A percentile compares a stretch with the other conserved stretches of the same genome.
Conservation (phyloP, 2,329 filamentous ascomycete genomes). For the Sphaerulina musiva region DNA sequence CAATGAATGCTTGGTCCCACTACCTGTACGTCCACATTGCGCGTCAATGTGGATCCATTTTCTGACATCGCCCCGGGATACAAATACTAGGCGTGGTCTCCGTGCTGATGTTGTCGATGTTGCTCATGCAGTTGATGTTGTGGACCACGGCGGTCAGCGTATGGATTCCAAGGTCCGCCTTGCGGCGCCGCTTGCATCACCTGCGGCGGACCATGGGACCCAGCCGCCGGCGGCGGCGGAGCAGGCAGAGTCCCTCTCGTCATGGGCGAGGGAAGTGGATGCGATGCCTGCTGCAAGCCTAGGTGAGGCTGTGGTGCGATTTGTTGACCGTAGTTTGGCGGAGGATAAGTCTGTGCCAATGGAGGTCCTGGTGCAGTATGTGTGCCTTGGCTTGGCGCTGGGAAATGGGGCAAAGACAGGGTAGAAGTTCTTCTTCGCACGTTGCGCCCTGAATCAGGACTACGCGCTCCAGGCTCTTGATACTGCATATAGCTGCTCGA, state of each 20-base stretch:
- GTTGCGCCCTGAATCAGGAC: slow-evolving; percentile 27
- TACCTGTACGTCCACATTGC: background rate
- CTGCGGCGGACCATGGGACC: slow-evolving; percentile 15
- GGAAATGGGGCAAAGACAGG: slow-evolving; percentile 22
- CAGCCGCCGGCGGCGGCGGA: background rate
- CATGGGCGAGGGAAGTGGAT: slow-evolving; percentile 21
- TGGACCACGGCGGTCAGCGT: slow-evolving; percentile 21
- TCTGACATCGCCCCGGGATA: background rate
- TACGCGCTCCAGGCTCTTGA: slow-evolving; percentile 22
- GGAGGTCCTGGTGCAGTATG: slow-evolving; percentile 6
- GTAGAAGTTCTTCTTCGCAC: slow-evolving; percentile 28
- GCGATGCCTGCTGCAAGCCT: slow-evolving; percentile 16
- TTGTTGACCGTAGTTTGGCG: slow-evolving; percentile 18
- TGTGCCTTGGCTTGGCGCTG: slow-evolving; percentile 9
- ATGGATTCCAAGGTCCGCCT: slow-evolving; percentile 33
- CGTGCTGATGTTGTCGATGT: slow-evolving; percentile 1
- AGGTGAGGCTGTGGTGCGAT: slow-evolving; percentile 20
- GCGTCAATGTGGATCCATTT: background rate
- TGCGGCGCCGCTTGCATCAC: slow-evolving; percentile 31
- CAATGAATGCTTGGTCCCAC: background rate
- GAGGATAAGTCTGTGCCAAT: slow-evolving; percentile 17
- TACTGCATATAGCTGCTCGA: slow-evolving; percentile 18
- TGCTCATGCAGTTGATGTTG: background rate
- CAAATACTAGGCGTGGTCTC: slow-evolving; percentile 5
- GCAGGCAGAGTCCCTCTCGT: slow-evolving; percentile 12